Evolutionary conservation across 495 filamentous ascomycete species (phyloP).

Genomic region (Xylaria sp.): DNA sequence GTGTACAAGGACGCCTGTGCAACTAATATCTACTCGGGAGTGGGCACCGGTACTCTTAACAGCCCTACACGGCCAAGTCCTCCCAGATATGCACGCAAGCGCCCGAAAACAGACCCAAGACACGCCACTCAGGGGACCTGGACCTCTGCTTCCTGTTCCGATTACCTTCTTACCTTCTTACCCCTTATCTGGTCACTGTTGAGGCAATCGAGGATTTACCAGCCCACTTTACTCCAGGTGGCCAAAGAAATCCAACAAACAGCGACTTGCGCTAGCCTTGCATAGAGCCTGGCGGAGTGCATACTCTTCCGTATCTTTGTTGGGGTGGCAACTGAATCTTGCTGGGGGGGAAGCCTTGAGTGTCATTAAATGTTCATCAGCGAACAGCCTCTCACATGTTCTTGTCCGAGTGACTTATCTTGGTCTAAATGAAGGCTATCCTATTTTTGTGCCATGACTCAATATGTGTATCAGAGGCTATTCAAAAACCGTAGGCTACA

Average conservation of each 20-base stretch:
- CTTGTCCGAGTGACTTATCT: neutral
- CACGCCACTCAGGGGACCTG: neutral
- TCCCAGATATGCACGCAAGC: conserved; percentile 15
- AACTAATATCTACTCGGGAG: neutral
- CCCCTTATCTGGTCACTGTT: neutral
- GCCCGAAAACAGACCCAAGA: neutral
- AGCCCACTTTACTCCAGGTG: neutral
- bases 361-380: neutral
- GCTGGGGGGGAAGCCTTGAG: neutral
- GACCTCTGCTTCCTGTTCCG: neutral
- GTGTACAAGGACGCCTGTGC: neutral
- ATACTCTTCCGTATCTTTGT: neutral
- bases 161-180: neutral
- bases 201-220: neutral
- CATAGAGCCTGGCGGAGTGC: neutral
- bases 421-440: neutral
- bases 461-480: neutral
- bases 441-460: too few relatives aligned
- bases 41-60: conserved; percentile 11
- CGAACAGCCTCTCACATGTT: neutral
- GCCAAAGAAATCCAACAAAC: neutral
- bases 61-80: conserved; percentile 17
- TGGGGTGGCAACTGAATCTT: neutral
- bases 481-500: neutral
- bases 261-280: neutral